Evolutionary conservation across 352 stramenopile species (phyloP).

Genomic region (Phytophthora nicotianae): DNA sequence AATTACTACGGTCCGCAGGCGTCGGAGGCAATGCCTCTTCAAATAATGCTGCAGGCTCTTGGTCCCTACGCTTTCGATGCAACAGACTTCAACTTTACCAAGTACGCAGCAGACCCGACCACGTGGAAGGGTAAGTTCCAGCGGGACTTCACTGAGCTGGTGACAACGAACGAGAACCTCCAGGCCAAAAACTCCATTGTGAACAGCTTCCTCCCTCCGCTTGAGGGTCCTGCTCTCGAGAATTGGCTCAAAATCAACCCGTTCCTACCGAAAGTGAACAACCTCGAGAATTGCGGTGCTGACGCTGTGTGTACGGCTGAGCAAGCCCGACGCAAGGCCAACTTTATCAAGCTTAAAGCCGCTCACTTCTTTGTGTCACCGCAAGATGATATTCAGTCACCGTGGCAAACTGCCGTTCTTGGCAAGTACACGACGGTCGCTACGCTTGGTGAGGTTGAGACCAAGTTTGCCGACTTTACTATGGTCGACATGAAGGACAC

Average conservation of each 20-base stretch:
- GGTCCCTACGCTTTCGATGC: conserved; percentile 36
- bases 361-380: conserved; percentile 59
- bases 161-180: conserved; percentile 25
- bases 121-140: conserved; percentile 48
- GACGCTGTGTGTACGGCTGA: conserved; percentile 19
- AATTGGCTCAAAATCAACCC: conserved; percentile 43
- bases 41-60: conserved; percentile 42
- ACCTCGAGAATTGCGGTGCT: conserved; percentile 22
- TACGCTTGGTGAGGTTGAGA: conserved; percentile 32
- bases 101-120: conserved; percentile 30
- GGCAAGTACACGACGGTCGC: conserved; percentile 47
- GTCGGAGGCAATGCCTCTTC: conserved; percentile 34
- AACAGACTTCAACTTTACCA: conserved; percentile 43
- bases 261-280: conserved; percentile 51
- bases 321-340: conserved; percentile 42
- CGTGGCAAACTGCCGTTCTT: conserved; percentile 48
- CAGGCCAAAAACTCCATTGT: conserved; percentile 37
- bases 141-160: conserved; percentile 38
- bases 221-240: conserved; percentile 20
- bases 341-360: conserved; percentile 46
- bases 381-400: conserved; percentile 40
- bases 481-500: conserved; percentile 42
- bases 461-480: conserved; percentile 38
- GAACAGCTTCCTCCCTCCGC: conserved; percentile 39
- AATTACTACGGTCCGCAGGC: conserved; percentile 57